Evolutionary conservation across 1,284 basidiomycete genomes (phyloP).

Genomic region (Moesziomyces parantarcticus): DNA sequence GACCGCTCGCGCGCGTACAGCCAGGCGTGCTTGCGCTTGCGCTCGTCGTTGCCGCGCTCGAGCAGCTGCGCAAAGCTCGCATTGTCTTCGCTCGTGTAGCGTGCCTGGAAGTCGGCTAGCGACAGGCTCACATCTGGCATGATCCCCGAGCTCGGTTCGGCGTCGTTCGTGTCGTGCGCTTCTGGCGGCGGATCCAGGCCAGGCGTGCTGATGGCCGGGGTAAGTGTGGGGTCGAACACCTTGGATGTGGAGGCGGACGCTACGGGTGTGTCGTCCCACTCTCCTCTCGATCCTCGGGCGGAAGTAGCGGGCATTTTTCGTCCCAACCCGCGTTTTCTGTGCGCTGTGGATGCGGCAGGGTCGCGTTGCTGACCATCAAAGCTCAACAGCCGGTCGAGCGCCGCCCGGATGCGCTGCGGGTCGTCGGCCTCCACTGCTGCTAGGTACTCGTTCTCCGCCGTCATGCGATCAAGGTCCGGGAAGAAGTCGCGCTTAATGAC

Average conservation of each 20-base stretch:
- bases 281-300: neutral
- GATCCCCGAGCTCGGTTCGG: conserved; percentile 19
- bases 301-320: neutral
- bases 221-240: conserved; percentile 21
- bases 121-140: conserved; percentile 33
- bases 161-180: conserved; percentile 8
- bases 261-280: conserved; percentile 44
- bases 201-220: conserved; percentile 15
- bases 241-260: conserved; percentile 2
- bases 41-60: conserved; percentile 45
- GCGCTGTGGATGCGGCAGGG: conserved; percentile 8
- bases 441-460: conserved; percentile 63
- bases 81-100: conserved; percentile 66
- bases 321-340: neutral
- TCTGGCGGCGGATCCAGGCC: neutral
- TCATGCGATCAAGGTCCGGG: conserved; percentile 70
- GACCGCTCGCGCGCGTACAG: conserved; percentile 51
- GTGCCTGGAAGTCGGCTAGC: conserved; percentile 53
- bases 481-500: conserved; percentile 99
- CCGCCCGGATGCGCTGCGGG: conserved; percentile 19
- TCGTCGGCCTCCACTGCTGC: conserved; percentile 54
- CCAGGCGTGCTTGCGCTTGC: conserved; percentile 51
- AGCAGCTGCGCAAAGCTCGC: conserved; percentile 62
- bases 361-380: conserved; percentile 28
- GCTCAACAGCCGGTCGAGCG: conserved; percentile 37